Base-by-base conservation (phyloP, 176 grass and related monocot species). In the Canna indica region DNA sequence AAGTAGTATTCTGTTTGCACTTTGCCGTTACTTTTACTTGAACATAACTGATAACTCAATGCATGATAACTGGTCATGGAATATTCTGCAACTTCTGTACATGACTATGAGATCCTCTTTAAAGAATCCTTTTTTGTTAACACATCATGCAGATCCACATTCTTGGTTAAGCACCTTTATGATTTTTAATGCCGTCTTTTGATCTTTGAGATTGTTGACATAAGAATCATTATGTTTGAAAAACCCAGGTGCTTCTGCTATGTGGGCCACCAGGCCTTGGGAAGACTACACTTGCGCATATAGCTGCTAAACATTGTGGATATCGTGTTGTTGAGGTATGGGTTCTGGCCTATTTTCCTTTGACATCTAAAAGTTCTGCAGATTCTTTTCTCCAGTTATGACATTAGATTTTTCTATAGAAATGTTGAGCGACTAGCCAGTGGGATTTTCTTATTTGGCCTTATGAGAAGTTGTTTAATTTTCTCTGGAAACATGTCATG, bases 181-280 rank as follows among this genome's bases (percentile, higher is more conserved):
- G 27, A 30, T 14, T 29, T 3, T 30, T 8, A 25, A 65, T 22
- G 17, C 26, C 0, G 22, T 30, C 11, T 32, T 62, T 13, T 14
- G 2, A 32, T 14, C 31, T 27, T 62, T 14, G 11, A 31, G 27
- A 1, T 14, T 32, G 33, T 64, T 33, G 10, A 6, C 13, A 16
- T 35, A 14, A 35, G 3, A 17, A 64, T 64, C 35, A 73, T 74
- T 52, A 36, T 16, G 69, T 79, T 56, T 20, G 26, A 45, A 58
- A 64, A 64, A 61, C 88, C 56, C 81, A 96, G 91, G 93, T 97
- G 47, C 85, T 97, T 83, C 73, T 97, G 79, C 77, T 97, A 53
- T 97, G 93, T 85, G 93, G 93, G 36, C 78, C 93, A 69, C 88
- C 93, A 60, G 93, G 93, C 28, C 93, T 96, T 79, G 93, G 88